Base-by-base conservation (phyloP, 257 asterid species). In the Striga asiatica region DNA sequence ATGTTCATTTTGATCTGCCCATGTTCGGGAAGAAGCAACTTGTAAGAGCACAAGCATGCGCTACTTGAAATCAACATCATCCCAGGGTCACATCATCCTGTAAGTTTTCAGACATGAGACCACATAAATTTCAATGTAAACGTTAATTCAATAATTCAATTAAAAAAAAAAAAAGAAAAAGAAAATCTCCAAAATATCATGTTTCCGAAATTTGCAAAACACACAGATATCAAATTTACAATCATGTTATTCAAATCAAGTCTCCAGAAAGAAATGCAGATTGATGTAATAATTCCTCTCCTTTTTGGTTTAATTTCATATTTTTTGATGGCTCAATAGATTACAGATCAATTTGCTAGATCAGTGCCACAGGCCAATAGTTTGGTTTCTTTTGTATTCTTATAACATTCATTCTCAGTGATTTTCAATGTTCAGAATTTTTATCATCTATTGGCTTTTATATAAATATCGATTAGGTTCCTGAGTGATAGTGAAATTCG, bases 71-170 rank as follows among this genome's bases (percentile, higher is more conserved):
- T 32, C 50, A 25, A 20, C 61, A 20, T 75, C 69, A 69, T 56
- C 72, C 65, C 63, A 72, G 67, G 50, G 64, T 60, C 43, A 50
- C 65, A 50, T 34, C 77, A 6, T 70, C 85, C 84, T 78, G 12
- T 41, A 41, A 41, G 48, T 0, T 16, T 6, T 16, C 48, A 41
- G 3, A 4, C 76, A 75, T 64, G 23, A 58, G 9, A 5, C 35
- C 35, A 29, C 1, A 10, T 1, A 29, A 29, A 29, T 29, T 1
- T 5, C 5, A 29, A 5, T 29, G 35, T 10, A 5, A 63, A 28
- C 48, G 17, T 37, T 50, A 48, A 13, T 10, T 25, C 22, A 54
- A 27, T 24, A 29, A 48, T 32, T 1, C 41, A 18, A 50, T 17
- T 18, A 61, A 41, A 56, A 14, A 29, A 41, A 69, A 48, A 29